Conservation (phyloP, 306 rosid species). For the Ammopiptanthus mongolicus region DNA sequence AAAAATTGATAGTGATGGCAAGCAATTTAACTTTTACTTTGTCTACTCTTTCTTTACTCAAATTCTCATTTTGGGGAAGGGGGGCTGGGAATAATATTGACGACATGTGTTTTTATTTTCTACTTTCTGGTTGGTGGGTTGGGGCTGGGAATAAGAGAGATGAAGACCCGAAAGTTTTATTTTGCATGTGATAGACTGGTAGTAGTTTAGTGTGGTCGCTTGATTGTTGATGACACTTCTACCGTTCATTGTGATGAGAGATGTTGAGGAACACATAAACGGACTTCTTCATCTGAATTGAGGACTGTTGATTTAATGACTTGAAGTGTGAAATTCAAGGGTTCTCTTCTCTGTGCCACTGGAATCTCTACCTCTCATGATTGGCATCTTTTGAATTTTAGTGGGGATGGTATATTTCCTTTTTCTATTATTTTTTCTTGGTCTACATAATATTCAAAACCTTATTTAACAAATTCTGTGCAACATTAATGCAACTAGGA, state of each 20-base stretch:
- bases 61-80: too few species aligned
- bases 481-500: not conserved
- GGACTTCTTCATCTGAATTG: not conserved
- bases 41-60: not conserved
- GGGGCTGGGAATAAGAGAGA: constrained; percentile 14
- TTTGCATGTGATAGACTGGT: constrained; percentile 14
- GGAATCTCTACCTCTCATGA: not conserved
- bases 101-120: not conserved
- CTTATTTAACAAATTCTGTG: not conserved
- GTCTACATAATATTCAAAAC: not conserved
- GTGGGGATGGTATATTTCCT: not conserved
- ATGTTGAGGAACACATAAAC: not conserved
- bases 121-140: not conserved
- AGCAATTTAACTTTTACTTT: not conserved
- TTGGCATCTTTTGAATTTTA: not conserved
- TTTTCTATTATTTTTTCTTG: not conserved
- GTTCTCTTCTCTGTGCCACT: not conserved
- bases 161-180: constrained; percentile 4
- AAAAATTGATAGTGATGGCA: constrained; percentile 14
- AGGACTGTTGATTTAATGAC: not conserved
- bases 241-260: not conserved
- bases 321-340: not conserved
- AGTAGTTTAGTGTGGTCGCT: constrained; percentile 25
- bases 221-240: constrained; percentile 20
- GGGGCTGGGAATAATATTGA: too few species aligned